Evolutionary conservation across 2,329 filamentous ascomycete genomes (phyloP), one percentile per base, ranked within the genome.

Genomic region (Geosmithia putterillii): DNA sequence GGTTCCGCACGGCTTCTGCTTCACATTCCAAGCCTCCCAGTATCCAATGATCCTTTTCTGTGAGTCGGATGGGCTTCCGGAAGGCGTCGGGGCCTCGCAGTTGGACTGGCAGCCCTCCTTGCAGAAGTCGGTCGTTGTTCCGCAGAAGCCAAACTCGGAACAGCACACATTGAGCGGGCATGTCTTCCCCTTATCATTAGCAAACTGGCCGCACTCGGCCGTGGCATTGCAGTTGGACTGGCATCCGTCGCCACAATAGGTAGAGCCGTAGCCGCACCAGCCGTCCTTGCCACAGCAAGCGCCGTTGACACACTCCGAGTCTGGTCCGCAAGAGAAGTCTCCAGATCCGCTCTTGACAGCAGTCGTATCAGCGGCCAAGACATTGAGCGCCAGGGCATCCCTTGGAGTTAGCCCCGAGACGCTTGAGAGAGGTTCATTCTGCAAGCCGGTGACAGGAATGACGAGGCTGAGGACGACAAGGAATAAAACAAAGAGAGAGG

Each of bases 151-250:
- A 21, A 45, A 58, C 17, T 57, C 43, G 17, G 47, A 53, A 38
- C 61, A 64, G 50, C 62, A 65, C 1, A 64, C 61, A 14, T 63
- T 61, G 0, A 63, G 49, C 1, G 60, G 60, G 40, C 61, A 64
- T 5, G 49, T 52, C 12, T 42, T 21, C 2, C 47, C 42, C 21
- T 49, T 40, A 14, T 52, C 49, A 59, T 40, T 55, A 23, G 6
- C 39, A 32, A 0, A 58, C 57, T 35, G 20, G 8, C 53, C 56
- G 44, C 59, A 61, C 41, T 57, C 48, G 34, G 45, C 48, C 43
- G 56, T 57, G 14, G 47, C 44, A 14, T 53, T 38, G 38, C 57
- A 61, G 7, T 38, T 42, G 5, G 46, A 48, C 15, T 47, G 44
- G 41, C 49, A 55, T 14, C 23, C 34, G 9, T 42, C 48, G 23